A percentile compares a stretch with the other conserved stretches of the same genome.
Conservation (phyloP, 129 eudicot genomes). For the Flaveria linearis region DNA sequence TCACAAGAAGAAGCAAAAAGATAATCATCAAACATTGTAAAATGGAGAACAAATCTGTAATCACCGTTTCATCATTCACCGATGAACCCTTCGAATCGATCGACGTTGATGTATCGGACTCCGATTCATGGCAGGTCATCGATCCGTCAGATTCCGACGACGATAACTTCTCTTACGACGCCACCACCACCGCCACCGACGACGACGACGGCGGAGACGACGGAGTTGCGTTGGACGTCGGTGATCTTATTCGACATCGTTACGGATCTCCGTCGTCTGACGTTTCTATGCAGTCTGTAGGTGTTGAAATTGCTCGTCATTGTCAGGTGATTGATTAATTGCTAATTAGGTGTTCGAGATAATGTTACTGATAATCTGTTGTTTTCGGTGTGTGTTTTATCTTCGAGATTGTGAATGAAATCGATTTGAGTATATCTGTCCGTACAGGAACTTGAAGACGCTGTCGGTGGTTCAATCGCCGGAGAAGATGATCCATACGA, state of each 20-base stretch:
- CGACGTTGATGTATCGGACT: constrained; percentile 21
- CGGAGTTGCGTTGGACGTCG: constrained; percentile 28
- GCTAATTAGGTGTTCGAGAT: neutral
- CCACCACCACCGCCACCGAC: constrained; percentile 7
- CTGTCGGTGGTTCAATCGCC: constrained; percentile 11
- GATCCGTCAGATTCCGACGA: constrained; percentile 45
- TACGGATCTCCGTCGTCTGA: constrained; percentile 31
- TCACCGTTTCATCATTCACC: constrained; percentile 25
- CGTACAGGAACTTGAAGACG: neutral
- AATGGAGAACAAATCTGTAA: constrained; percentile 33
- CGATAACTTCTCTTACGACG: constrained; percentile 35
- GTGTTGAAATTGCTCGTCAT: constrained; percentile 24
- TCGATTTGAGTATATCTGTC: neutral
- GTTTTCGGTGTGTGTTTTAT: neutral
- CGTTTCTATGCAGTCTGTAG: constrained; percentile 25
- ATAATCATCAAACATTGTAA: constrained; percentile 4
- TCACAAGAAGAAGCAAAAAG: neutral
- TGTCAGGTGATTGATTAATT: constrained; percentile 5
- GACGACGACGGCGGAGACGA: constrained; percentile 23
- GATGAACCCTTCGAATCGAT: constrained; percentile 30
- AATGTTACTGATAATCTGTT: neutral
- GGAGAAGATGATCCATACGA: constrained; percentile 18
- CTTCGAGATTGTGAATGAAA: neutral
- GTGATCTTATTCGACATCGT: constrained; percentile 20
- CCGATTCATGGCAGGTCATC: constrained; percentile 62